These are phyloP conservation scores for Nicotiana sylvestris DNA, from an alignment of 257 asterid genomes.

Conservation along the genomic window DNA sequence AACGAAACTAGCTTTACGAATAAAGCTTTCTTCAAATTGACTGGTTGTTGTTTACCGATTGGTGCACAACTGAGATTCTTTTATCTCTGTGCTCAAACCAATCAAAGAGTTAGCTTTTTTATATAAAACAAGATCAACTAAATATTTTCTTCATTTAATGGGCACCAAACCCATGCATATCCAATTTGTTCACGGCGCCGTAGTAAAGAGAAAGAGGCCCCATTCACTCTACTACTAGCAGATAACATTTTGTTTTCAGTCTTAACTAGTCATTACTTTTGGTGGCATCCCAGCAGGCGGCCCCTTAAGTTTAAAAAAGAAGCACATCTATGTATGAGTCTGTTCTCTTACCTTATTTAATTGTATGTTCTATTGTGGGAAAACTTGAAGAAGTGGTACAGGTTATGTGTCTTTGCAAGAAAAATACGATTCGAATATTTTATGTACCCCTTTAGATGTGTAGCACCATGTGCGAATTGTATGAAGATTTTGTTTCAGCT, in stretches of 20 bases:
- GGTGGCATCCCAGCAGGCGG: no score
- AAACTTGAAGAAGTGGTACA: background rate
- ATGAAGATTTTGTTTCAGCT: background rate
- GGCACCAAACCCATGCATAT: background rate
- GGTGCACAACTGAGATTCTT: background rate
- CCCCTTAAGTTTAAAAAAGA: background rate
- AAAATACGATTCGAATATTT: no score
- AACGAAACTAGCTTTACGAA: background rate
- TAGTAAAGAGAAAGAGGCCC: background rate
- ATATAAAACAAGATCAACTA: no score
- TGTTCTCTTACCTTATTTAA: background rate
- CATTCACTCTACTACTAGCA: background rate
- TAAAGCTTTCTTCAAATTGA: no score
- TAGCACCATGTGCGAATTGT: background rate
- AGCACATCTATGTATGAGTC: background rate
- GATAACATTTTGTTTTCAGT: background rate
- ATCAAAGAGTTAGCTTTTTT: background rate
- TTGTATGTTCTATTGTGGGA: background rate
- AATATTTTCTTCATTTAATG: background rate
- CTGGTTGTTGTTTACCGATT: no score
- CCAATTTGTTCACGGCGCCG: slow-evolving; percentile 17
- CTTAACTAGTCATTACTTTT: no score
- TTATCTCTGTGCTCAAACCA: background rate
- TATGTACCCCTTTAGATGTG: no score
- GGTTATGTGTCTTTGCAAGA: background rate